Percentiles rank a stretch among this genome's conserved stretches.
phyloP scores from a whole-genome alignment of 2,329 filamentous ascomycete species.

The Septoria petroselini region DNA sequence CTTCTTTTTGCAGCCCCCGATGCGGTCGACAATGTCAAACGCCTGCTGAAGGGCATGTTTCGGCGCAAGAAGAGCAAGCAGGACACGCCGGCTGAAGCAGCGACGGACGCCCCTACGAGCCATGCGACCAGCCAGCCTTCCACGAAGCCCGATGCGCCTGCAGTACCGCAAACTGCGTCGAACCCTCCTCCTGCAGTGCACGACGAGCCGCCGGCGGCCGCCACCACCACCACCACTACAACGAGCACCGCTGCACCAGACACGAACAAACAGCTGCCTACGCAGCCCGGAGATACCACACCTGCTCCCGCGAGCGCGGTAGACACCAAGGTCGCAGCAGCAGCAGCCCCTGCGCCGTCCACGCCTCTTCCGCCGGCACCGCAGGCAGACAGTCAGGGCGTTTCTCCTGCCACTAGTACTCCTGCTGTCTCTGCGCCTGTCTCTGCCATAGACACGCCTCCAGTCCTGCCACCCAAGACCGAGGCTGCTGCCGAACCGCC shows the following conservation, averaged over 20 bases:
- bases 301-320: neutral
- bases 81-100: constrained; percentile 7
- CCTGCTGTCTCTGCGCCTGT: constrained; percentile 18
- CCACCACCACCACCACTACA: constrained; percentile 4
- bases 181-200: neutral
- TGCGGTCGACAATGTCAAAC: constrained; percentile 28
- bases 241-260: constrained; percentile 16
- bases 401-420: constrained; percentile 14
- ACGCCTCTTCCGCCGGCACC: neutral
- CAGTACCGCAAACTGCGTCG: neutral
- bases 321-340: neutral
- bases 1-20: constrained; percentile 22
- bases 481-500: constrained; percentile 10
- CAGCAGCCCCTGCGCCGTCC: constrained; percentile 2
- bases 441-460: constrained; percentile 22
- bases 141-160: constrained; percentile 6
- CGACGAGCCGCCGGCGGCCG: neutral
- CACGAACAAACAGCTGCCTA: constrained; percentile 25
- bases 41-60: constrained; percentile 26
- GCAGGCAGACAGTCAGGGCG: constrained; percentile 1
- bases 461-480: constrained; percentile 25
- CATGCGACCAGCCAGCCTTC: neutral
- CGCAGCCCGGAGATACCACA: constrained; percentile 9
- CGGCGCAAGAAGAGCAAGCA: constrained; percentile 25
- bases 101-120: constrained; percentile 8